Evolutionary conservation across 306 rosid species (phyloP).

Genomic region (Casuarina glauca): DNA sequence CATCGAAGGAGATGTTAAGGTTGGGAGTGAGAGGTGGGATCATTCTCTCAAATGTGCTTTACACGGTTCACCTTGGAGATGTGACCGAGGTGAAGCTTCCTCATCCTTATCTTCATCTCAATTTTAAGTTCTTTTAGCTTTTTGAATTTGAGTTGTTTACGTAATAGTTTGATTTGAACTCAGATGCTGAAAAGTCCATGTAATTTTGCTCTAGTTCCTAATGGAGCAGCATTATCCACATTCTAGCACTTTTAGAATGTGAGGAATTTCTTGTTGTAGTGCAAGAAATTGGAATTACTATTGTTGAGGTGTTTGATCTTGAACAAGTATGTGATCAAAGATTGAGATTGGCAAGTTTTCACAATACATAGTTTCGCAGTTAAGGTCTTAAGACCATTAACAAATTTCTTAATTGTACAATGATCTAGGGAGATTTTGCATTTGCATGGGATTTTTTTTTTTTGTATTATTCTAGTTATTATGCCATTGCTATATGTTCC

Average conservation of each 20-base stretch:
- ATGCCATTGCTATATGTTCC: too few relatives aligned
- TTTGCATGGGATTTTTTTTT: neutral
- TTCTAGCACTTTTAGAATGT: conserved; percentile 93
- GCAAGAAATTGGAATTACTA: conserved; percentile 80
- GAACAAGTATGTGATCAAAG: conserved; percentile 69
- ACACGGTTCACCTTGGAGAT: conserved; percentile 79
- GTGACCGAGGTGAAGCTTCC: conserved; percentile 64
- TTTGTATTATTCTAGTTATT: too few relatives aligned
- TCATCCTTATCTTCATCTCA: conserved; percentile 12
- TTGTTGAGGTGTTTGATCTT: conserved; percentile 91
- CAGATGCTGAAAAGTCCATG: conserved; percentile 94
- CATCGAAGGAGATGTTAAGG: conserved; percentile 93
- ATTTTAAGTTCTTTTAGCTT: neutral
- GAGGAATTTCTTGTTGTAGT: conserved; percentile 78
- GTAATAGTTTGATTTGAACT: conserved; percentile 1
- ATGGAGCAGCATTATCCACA: conserved; percentile 88
- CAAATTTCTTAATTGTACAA: neutral
- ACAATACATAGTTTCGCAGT: neutral
- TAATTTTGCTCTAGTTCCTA: conserved; percentile 71
- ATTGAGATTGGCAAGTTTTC: conserved; percentile 11
- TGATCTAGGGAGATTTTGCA: neutral
- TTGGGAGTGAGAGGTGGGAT: conserved; percentile 95
- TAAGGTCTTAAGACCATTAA: neutral
- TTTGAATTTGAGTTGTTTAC: conserved; percentile 1
- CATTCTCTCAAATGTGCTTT: conserved; percentile 79